Evolutionary conservation across 202 grass and related monocot species (phyloP), one percentile per base, ranked within the genome.

Genomic region (Hordeum pubiflorum): DNA sequence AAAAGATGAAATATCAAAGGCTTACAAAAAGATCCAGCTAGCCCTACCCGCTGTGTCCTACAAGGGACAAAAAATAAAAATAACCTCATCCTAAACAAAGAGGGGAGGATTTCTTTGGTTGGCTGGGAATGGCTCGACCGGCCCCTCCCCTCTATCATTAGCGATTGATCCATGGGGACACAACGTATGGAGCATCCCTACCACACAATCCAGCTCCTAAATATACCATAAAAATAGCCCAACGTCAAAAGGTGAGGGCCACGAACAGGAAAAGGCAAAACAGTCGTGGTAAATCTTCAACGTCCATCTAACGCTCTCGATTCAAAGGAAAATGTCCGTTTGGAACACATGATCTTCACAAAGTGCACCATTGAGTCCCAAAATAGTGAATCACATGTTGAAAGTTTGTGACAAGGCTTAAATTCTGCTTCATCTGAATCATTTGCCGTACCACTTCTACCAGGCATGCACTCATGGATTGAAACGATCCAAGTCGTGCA

Each of bases 131-230:
- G 62, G 62, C 75, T 83, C 88, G 63, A 20, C 69, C 33, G 83
- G 74, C 10, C 69, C 80, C 79, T 58, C 74, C 46, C 29, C 80
- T 80, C 69, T 89, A 83, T 86, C 84, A 80, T 83, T 83, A 83
- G 88, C 75, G 88, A 58, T 90, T 86, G 88, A 86, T 86, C 75
- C 79, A 34, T n/a, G 69, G 69, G 61, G 75, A 38, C 8, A 80
- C 88, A 86, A 86, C 88, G 88, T 80, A 90, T 76, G 55, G 20
- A 46, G 39, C 88, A 79, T 80, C 0, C 0, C 61, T 14, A 50
- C 88, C 88, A 90, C 80, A 80, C 80, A 86, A 79, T 54, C 83
- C 27, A 69, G n/a, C 33, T 61, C 23, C 1, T 8, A 50, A 68
- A 68, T 60, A 59, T n/a, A 41, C 2, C 0, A 9, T 69, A 24